phyloP scores from a whole-genome alignment of 73 alveolate species.

The Durusdinium trenchii region DNA sequence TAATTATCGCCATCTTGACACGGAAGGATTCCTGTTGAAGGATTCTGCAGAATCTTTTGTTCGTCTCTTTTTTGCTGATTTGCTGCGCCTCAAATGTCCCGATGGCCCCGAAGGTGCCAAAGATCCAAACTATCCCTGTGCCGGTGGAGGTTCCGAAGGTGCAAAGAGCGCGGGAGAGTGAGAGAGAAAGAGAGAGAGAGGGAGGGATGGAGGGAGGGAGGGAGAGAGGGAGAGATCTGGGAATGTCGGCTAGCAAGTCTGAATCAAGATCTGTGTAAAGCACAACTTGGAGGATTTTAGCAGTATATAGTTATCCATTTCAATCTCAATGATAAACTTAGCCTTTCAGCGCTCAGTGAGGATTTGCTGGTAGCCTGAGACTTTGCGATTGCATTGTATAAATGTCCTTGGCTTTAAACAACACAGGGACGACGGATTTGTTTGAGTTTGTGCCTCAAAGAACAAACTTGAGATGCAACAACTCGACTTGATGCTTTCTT shows the following conservation, averaged over 20 bases:
- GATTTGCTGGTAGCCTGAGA: too few species aligned
- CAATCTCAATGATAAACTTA: not conserved
- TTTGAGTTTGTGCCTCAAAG: too few species aligned
- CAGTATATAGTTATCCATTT: not conserved
- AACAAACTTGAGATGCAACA: too few species aligned
- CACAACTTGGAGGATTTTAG: not conserved
- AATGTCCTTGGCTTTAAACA: too few species aligned
- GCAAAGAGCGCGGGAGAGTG: not conserved
- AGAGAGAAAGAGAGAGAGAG: not conserved
- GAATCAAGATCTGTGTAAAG: too few species aligned
- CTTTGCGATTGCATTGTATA: too few species aligned
- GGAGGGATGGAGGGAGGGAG: not conserved
- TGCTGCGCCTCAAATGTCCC: not conserved
- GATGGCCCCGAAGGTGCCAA: slow-evolving; percentile 31
- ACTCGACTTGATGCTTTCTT: not conserved
- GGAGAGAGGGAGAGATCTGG: not conserved
- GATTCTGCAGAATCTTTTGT: not conserved
- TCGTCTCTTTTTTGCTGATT: not conserved
- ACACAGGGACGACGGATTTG: too few species aligned
- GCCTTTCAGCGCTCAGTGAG: not conserved
- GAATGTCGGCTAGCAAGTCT: too few species aligned
- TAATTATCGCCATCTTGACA: not conserved
- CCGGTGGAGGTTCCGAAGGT: slow-evolving; percentile 95
- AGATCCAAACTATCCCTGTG: slow-evolving; percentile 28
- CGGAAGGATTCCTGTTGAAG: not conserved